Conservation (phyloP, 257 asterid species). For the Penstemon eatonii region DNA sequence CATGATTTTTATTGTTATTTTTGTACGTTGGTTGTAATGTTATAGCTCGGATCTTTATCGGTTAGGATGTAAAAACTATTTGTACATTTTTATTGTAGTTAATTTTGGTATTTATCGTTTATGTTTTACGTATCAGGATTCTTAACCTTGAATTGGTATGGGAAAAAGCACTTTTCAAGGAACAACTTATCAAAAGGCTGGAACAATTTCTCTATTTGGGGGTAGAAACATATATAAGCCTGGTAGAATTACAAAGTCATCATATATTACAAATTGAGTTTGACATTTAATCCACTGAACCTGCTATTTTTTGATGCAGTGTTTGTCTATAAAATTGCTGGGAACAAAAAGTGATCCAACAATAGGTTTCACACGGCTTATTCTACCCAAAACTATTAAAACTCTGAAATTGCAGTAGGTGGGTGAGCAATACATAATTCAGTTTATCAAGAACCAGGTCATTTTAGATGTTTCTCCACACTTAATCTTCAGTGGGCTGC, state of each 20-base stretch:
- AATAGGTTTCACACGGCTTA: slow-evolving; percentile 36
- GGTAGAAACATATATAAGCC: slow-evolving; percentile 40
- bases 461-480: slow-evolving; percentile 29
- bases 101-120: not conserved
- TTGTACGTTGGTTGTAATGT: not conserved
- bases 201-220: slow-evolving; percentile 45
- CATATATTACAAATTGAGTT: slow-evolving; percentile 16
- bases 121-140: slow-evolving; percentile 45
- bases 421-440: slow-evolving; percentile 30
- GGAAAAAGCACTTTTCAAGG: slow-evolving; percentile 37
- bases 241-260: not conserved
- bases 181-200: slow-evolving; percentile 44
- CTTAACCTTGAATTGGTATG: slow-evolving; percentile 64
- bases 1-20: not conserved
- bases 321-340: slow-evolving; percentile 61
- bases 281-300: slow-evolving; percentile 26
- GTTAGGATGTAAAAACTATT: not conserved
- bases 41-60: not conserved
- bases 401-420: slow-evolving; percentile 58
- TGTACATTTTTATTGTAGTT: not conserved
- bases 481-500: slow-evolving; percentile 32
- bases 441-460: slow-evolving; percentile 19
- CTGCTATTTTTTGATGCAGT: slow-evolving; percentile 43
- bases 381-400: slow-evolving; percentile 56
- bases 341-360: slow-evolving; percentile 40